Conservation (phyloP, 2,329 filamentous ascomycete genomes). For the Calonectria pauciramosa region DNA sequence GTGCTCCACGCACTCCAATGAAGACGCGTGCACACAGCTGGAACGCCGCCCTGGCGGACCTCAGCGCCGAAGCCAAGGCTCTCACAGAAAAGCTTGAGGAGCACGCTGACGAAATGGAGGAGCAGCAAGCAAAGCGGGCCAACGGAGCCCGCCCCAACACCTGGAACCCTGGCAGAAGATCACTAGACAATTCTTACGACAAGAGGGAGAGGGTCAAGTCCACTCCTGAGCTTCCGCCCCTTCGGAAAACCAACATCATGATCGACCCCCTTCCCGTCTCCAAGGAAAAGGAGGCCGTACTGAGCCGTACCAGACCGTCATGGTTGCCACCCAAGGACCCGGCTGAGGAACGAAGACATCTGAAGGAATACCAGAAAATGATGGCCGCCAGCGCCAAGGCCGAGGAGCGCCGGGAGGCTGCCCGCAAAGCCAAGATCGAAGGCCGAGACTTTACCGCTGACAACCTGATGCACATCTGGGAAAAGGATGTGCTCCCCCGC, state of each 20-base stretch:
- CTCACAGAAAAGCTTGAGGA: conserved; percentile 86
- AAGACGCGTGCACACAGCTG: conserved; percentile 79
- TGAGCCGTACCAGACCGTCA: conserved; percentile 84
- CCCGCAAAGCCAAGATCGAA: conserved; percentile 64
- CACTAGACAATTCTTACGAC: conserved; percentile 51
- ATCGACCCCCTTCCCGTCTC: conserved; percentile 88
- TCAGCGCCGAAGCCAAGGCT: conserved; percentile 80
- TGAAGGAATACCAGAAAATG: conserved; percentile 89
- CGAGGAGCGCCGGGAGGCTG: conserved; percentile 70
- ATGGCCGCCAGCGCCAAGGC: conserved; percentile 75
- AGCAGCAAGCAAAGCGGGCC: conserved; percentile 50
- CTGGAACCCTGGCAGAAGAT: conserved; percentile 53
- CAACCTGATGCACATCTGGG: conserved; percentile 76
- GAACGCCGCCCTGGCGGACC: conserved; percentile 76
- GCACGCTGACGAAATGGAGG: conserved; percentile 75
- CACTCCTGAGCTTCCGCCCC: conserved; percentile 76
- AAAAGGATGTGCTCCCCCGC: conserved; percentile 80
- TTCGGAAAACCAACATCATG: conserved; percentile 83
- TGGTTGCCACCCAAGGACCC: conserved; percentile 92
- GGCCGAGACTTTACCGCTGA: conserved; percentile 68
- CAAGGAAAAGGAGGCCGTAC: conserved; percentile 87
- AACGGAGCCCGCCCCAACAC: conserved; percentile 55
- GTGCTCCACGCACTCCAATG: conserved; percentile 56
- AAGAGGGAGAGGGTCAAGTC: conserved; percentile 72
- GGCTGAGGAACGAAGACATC: conserved; percentile 89